A percentile compares a stretch with the other conserved stretches of the same genome.
These are phyloP conservation scores for Gnomoniopsis smithogilvyi DNA, from an alignment of 2,329 filamentous ascomycete species.

Conservation along the genomic window DNA sequence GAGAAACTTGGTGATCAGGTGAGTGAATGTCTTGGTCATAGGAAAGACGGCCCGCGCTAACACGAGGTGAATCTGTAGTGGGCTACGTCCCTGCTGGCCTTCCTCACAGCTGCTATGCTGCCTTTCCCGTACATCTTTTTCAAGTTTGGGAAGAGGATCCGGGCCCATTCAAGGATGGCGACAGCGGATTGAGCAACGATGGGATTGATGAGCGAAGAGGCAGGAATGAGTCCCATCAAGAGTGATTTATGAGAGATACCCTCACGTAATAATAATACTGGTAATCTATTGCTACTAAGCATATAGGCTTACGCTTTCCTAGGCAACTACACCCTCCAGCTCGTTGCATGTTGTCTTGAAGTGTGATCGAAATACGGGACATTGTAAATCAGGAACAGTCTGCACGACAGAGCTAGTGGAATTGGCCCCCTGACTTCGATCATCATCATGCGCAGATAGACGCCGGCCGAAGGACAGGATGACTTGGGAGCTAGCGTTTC, in stretches of 20 bases:
- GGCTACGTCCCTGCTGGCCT: constrained; percentile 61
- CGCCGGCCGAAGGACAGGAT: neutral
- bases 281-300: neutral
- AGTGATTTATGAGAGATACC: neutral
- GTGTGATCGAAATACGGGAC: neutral
- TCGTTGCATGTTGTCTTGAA: neutral
- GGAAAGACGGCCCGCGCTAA: constrained; percentile 11
- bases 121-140: constrained; percentile 65
- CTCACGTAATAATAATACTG: neutral
- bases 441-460: neutral
- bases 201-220: neutral
- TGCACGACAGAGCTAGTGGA: neutral
- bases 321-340: too few species aligned
- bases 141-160: constrained; percentile 55
- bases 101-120: constrained; percentile 59
- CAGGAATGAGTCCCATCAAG: neutral
- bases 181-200: constrained; percentile 20
- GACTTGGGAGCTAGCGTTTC: neutral
- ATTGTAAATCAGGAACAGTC: neutral
- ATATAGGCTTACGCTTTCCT: neutral
- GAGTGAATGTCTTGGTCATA: neutral
- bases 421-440: neutral
- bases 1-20: constrained; percentile 59
- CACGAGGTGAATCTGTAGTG: constrained; percentile 37
- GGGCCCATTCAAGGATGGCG: constrained; percentile 53